Evolutionary conservation across 495 filamentous ascomycete genomes (phyloP), one percentile per base, ranked within the genome.

Genomic region (Podospora pseudocomata): DNA sequence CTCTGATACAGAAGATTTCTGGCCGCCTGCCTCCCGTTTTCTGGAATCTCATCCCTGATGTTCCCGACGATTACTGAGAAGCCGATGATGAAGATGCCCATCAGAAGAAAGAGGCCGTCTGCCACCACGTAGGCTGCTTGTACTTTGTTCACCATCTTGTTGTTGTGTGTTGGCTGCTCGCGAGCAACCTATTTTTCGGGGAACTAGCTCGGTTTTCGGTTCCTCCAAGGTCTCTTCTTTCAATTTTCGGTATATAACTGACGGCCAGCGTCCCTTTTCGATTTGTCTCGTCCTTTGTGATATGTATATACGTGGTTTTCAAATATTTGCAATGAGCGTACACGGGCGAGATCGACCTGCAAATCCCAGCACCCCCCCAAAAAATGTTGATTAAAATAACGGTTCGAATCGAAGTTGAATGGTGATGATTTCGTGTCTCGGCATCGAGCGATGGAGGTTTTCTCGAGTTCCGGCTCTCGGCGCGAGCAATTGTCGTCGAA

Each of bases 41-140:
- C 65, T 69, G 80, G 68, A 70, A 71, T 34, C 75, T 80, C 75
- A 81, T 79, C 71, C 76, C 80, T 71, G 74, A 80, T 78, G 80
- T 83, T 78, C 82, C 84, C 65, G 66, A 83, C 82, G 67, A 88
- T 80, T 71, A 91, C 71, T 23, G 87, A 86, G 70, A 89, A 89
- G 65, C 81, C 84, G 65, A 91, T 72, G 68, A 91, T 81, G 64
- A 92, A 79, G 64, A 82, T 83, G 70, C 90, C 90, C 67, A 86
- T 86, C 20, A 80, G 74, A 20, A 89, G 78, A 76, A 92, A 90
- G 73, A 92, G 77, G 69, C 84, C 67, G 73, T 91, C 85, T 67
- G 80, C 72, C 65, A 80, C 74, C 65, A 88, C 66, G 75, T 90
- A 90, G 65, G 82, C 80, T 70, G 83, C 63, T 34, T 88, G 80